Evolutionary conservation across 768 basidiomycete species (phyloP).

Genomic region (Kwoniella botswanensis): DNA sequence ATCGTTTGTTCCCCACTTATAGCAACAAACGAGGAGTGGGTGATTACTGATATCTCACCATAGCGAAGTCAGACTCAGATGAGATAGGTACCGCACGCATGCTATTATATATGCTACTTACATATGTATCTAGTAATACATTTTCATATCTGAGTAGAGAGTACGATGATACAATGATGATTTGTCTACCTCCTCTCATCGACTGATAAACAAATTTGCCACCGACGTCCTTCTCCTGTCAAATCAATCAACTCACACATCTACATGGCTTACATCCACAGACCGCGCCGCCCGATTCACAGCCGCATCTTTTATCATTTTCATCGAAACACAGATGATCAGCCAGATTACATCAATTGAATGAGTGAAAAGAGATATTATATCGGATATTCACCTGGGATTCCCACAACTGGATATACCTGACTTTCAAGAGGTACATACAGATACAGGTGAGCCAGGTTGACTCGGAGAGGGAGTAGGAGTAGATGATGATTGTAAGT

Average conservation of each 20-base stretch:
- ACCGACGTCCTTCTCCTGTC: background rate
- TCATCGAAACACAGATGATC: background rate
- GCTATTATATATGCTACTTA: no score
- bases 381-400: background rate
- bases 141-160: background rate
- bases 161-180: background rate
- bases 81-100: no score
- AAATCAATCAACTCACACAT: conserved; percentile 4
- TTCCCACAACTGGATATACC: background rate
- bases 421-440: background rate
- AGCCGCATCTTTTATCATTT: conserved; percentile 1
- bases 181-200: background rate
- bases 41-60: no score
- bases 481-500: background rate
- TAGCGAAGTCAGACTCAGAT: no score
- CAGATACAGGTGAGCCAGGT: background rate
- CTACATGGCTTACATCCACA: conserved; percentile 5
- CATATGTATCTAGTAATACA: background rate
- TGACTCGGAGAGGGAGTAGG: background rate
- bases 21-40: no score
- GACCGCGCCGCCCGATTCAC: conserved; percentile 5
- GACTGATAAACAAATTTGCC: background rate
- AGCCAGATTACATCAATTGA: background rate
- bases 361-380: no score
- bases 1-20: no score